These are phyloP conservation scores for Backusella macrospora DNA, from an alignment of 192 early-diverging fungal genomes.

Conservation along the genomic window DNA sequence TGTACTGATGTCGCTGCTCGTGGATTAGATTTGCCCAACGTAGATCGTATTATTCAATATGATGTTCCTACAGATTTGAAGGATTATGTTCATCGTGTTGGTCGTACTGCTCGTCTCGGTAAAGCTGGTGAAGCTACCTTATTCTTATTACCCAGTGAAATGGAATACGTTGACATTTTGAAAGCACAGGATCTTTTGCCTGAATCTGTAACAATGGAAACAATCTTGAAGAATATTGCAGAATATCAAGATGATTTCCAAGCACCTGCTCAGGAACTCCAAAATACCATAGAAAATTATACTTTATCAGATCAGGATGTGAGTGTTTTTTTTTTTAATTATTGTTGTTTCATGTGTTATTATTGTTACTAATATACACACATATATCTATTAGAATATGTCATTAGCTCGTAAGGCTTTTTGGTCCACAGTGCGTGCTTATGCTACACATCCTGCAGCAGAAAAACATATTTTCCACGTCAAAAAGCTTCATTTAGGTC, in stretches of 20 bases:
- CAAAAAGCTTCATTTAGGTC: conserved; percentile 92
- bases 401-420: conserved; percentile 80
- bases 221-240: conserved; percentile 58
- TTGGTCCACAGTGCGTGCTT: conserved; percentile 87
- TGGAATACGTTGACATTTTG: conserved; percentile 69
- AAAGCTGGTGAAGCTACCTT: conserved; percentile 82
- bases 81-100: conserved; percentile 97
- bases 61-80: conserved; percentile 93
- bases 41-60: conserved; percentile 91
- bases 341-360: not conserved
- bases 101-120: conserved; percentile 95
- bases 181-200: conserved; percentile 63
- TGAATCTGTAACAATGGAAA: conserved; percentile 57
- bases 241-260: conserved; percentile 55
- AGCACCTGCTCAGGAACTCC: conserved; percentile 50
- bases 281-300: conserved; percentile 70
- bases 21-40: conserved; percentile 95
- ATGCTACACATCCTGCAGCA: conserved; percentile 85
- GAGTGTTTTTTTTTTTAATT: conserved; percentile 23
- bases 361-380: conserved; percentile 5
- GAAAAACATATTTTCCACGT: conserved; percentile 96
- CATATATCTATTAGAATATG: conserved; percentile 38
- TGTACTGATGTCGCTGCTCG: conserved; percentile 98
- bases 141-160: conserved; percentile 91
- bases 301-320: conserved; percentile 65